These are phyloP conservation scores for Eimeria sp. DNA, from an alignment of 169 alveolate species.

Conservation along the genomic window DNA sequence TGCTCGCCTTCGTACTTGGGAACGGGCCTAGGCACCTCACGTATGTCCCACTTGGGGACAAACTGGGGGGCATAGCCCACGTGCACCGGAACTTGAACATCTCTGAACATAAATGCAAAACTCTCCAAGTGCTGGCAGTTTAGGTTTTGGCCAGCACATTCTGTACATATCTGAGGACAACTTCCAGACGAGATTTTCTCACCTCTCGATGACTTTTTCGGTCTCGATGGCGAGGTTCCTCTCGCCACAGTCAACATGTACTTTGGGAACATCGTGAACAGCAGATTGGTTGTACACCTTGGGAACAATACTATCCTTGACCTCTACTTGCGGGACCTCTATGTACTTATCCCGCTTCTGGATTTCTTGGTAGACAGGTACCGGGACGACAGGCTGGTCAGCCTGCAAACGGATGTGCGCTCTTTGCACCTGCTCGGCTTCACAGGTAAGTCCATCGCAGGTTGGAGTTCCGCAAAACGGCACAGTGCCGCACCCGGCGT, in stretches of 20 bases:
- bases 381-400: conserved; percentile 92
- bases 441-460: conserved; percentile 45
- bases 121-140: neutral
- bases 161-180: neutral
- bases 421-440: conserved; percentile 63
- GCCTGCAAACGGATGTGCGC: conserved; percentile 87
- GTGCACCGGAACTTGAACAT: conserved; percentile 90
- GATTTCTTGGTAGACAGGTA: conserved; percentile 92
- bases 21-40: conserved; percentile 92
- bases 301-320: conserved; percentile 91
- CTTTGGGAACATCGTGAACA: conserved; percentile 92
- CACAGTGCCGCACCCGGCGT: conserved; percentile 72
- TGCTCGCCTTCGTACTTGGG: conserved; percentile 94
- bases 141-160: neutral
- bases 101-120: conserved; percentile 56
- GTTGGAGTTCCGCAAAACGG: conserved; percentile 69
- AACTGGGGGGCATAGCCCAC: conserved; percentile 92
- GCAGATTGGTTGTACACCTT: conserved; percentile 90
- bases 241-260: conserved; percentile 90
- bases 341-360: conserved; percentile 90
- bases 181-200: neutral
- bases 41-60: conserved; percentile 92
- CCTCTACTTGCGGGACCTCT: conserved; percentile 90
- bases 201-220: conserved; percentile 88
- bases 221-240: conserved; percentile 87